A percentile compares a stretch with the other conserved stretches of the same genome.
phyloP scores from a whole-genome alignment of 805 yeast genomes.

The Spencermartinsiella europaea region DNA sequence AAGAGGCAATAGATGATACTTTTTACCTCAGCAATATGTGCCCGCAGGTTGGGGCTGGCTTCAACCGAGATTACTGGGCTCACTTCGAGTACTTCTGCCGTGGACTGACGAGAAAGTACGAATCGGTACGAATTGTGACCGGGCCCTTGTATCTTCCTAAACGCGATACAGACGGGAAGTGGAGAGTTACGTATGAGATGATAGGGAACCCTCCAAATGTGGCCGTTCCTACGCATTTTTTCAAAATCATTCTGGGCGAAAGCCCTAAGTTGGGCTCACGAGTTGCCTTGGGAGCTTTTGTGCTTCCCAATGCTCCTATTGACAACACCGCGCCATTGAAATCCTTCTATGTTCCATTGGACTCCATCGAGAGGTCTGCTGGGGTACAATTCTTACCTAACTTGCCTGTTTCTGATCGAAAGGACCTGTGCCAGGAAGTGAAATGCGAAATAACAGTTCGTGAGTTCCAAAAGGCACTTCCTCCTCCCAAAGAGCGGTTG shows the following conservation, averaged over 20 bases:
- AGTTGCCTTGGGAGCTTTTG: conserved; percentile 85
- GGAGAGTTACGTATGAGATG: conserved; percentile 78
- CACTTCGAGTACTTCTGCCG: conserved; percentile 89
- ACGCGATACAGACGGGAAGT: conserved; percentile 75
- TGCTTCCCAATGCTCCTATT: conserved; percentile 81
- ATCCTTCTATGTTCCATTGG: conserved; percentile 79
- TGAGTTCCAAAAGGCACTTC: conserved; percentile 52
- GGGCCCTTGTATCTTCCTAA: conserved; percentile 92
- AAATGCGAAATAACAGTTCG: conserved; percentile 75
- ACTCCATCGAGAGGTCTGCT: conserved; percentile 79
- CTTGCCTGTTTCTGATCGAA: conserved; percentile 52
- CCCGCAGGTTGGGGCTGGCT: conserved; percentile 97
- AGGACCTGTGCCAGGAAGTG: conserved; percentile 72
- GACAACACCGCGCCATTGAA: conserved; percentile 65
- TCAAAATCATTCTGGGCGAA: conserved; percentile 86
- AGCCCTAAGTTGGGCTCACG: conserved; percentile 39
- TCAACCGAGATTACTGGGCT: conserved; percentile 97
- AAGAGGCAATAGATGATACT: conserved; percentile 92
- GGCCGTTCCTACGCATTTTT: conserved; percentile 97
- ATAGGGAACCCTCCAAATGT: conserved; percentile 95
- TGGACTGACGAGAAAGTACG: conserved; percentile 64
- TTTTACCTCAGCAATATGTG: conserved; percentile 85
- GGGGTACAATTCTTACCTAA: conserved; percentile 78
- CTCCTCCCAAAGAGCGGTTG: conserved; percentile 22
- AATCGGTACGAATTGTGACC: conserved; percentile 78